Conservation (phyloP, 108 stramenopile species). For the Nitzschia sp. region DNA sequence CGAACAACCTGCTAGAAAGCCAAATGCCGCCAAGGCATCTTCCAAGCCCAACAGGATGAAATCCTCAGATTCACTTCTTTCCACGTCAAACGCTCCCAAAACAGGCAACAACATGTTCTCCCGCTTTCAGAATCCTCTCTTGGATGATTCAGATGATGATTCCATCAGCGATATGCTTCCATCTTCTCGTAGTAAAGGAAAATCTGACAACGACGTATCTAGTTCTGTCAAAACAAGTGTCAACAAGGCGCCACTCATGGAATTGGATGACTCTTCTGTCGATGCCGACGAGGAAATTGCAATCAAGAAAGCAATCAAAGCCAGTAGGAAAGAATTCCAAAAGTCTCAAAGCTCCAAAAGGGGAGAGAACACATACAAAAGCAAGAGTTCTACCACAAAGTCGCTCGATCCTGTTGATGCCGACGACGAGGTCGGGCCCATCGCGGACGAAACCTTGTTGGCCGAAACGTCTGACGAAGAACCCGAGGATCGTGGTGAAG, state of each 20-base stretch:
- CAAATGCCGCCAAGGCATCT: too few species aligned
- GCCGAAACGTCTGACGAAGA: constrained; percentile 29
- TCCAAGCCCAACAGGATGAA: too few species aligned
- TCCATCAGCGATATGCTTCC: background rate
- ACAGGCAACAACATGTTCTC: background rate
- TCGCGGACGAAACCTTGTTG: constrained; percentile 4
- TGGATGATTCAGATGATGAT: constrained; percentile 31
- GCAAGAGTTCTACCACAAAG: background rate
- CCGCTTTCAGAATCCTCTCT: background rate
- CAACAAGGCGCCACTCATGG: background rate
- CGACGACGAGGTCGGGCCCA: constrained; percentile 18
- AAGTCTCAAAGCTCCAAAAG: background rate
- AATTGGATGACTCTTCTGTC: constrained; percentile 19
- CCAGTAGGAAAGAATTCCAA: constrained; percentile 33
- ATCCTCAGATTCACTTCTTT: too few species aligned
- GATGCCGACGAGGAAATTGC: constrained; percentile 47
- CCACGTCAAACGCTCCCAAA: too few species aligned
- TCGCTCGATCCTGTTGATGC: constrained; percentile 1
- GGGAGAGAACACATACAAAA: background rate
- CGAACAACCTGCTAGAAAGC: too few species aligned
- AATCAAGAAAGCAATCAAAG: constrained; percentile 34
- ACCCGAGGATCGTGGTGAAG: constrained; percentile 49
- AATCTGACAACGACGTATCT: background rate
- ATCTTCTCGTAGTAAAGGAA: background rate
- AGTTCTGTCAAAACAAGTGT: background rate